Conservation (phyloP, 2,329 filamentous ascomycete species). For the Aspergillus amoenus region DNA sequence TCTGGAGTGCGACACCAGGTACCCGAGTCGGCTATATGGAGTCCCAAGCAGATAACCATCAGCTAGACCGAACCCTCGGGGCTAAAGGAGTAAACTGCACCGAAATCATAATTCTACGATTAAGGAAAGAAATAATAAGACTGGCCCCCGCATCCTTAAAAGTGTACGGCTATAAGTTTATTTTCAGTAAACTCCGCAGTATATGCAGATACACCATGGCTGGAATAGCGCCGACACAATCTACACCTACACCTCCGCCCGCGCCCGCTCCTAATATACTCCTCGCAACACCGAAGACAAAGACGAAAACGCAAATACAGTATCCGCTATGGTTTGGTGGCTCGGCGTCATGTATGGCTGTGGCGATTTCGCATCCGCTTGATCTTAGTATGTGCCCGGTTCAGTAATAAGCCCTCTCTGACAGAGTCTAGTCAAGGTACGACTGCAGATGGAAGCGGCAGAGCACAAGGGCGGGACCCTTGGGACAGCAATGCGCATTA, state of each 20-base stretch:
- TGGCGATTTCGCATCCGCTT: slow-evolving; percentile 26
- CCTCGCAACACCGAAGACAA: neutral
- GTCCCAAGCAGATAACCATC: no score
- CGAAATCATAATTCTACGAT: no score
- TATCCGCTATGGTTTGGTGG: slow-evolving; percentile 18
- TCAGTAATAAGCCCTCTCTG: neutral
- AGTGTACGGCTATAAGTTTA: no score
- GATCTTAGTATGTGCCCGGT: slow-evolving; percentile 19
- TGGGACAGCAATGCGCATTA: slow-evolving; percentile 17
- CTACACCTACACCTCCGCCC: neutral
- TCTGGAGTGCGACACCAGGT: no score
- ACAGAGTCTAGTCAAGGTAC: slow-evolving; percentile 22
- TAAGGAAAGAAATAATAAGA: no score
- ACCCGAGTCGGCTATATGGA: no score
- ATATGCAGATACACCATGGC: no score
- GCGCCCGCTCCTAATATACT: neutral
- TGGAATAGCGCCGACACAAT: neutral
- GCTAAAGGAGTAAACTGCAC: no score
- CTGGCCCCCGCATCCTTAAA: no score
- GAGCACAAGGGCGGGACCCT: slow-evolving; percentile 13
- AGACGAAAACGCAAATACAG: neutral
- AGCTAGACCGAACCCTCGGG: no score
- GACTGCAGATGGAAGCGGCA: slow-evolving; percentile 22
- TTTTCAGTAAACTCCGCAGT: no score
- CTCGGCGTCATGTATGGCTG: slow-evolving; percentile 31